Base-by-base conservation (phyloP, 305 asterid species). In the Solanum chacoense region DNA sequence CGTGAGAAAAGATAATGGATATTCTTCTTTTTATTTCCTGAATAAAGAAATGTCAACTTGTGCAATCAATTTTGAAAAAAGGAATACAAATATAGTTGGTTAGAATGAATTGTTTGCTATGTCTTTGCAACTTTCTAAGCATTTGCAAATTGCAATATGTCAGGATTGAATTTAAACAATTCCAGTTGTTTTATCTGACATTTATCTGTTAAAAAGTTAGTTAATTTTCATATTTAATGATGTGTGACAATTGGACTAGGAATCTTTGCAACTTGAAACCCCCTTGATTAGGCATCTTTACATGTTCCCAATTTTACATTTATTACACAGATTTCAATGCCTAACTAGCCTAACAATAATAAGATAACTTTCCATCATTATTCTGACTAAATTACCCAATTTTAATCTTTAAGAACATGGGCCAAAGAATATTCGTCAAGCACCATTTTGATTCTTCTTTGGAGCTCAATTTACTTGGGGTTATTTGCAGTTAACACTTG, bases 361-460 rank as follows among this genome's bases (percentile, higher is more conserved):
- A 42, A 42, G 11, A 81, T 81, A 42, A 80, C 69, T 42, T 80
- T 18, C 26, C 24, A 26, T 26, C 37, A 80, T 13, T 80, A 80
- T 26, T 80, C 8, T 42, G 69, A 38, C n/a, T 80, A 40, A 80
- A 80, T 26, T 28, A 80, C 31, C 69, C n/a, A 26, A 80, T 26
- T 29, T 1, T 40, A 40, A 16, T 80, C 37, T 80, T 80, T 80
- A 28, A 26, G 69, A 80, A 80, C 69, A 80, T 28, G 85, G 69
- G 31, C 85, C 26, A 80, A 40, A 9, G 85, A 26, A 80, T 40
- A 80, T 80, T 80, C 85, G 26, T 40, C 37, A 16, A 80, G 85
- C 67, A 80, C 69, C 67, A 40, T 14, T 80, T n/a, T 80, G 67
- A 80, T 80, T 80, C 85, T 80, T 40, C 92, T 93, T 75, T 34